phyloP scores from a whole-genome alignment of 257 asterid species.

The Datura wrightii region DNA sequence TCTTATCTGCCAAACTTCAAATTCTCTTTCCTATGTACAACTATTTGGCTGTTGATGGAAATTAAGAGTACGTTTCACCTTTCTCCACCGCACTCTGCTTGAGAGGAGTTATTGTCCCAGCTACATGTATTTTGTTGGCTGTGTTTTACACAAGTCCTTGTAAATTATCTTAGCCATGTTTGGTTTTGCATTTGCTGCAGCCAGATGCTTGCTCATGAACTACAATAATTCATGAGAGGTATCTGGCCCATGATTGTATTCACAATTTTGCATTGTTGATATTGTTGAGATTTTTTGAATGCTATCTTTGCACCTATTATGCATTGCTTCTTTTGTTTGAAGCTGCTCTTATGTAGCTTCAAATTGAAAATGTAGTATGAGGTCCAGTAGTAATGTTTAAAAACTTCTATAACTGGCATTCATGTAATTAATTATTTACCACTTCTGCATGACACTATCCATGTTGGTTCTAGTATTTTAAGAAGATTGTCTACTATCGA shows the following conservation, averaged over 20 bases:
- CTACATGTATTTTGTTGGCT: conserved; percentile 16
- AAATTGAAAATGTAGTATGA: neutral
- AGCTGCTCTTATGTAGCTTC: conserved; percentile 3
- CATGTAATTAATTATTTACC: neutral
- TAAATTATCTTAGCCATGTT: neutral
- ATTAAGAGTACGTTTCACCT: neutral
- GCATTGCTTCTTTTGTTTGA: neutral
- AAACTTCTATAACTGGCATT: neutral
- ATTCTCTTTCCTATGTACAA: neutral
- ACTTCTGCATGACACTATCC: conserved; percentile 14
- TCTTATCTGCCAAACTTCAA: conserved; percentile 16
- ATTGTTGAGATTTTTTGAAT: neutral
- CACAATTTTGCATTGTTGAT: neutral
- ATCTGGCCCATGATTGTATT: conserved; percentile 15
- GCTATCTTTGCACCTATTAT: neutral
- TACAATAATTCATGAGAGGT: neutral
- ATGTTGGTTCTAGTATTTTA: conserved; percentile 11
- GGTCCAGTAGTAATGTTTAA: neutral
- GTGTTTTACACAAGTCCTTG: neutral
- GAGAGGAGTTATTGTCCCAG: neutral
- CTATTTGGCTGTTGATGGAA: conserved; percentile 1
- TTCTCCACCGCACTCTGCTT: neutral
- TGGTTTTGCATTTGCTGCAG: conserved; percentile 24
- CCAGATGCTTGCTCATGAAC: conserved; percentile 14
- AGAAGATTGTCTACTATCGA: neutral